phyloP scores from a whole-genome alignment of 2,329 filamentous ascomycete genomes.

The Aspergillus brunneoviolaceus region DNA sequence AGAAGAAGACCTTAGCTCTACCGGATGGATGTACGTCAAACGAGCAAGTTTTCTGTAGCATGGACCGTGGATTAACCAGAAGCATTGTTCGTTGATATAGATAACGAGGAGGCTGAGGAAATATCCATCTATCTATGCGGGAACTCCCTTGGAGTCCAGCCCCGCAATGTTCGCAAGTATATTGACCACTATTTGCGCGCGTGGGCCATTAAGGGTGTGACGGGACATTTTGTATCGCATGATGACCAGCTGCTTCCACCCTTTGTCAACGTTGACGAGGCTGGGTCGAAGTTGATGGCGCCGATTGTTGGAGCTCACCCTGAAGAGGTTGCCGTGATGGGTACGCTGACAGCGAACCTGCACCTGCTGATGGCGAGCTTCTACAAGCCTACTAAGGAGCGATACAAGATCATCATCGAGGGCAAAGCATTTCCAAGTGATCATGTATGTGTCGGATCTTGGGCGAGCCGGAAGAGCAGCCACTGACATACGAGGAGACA shows the following conservation, averaged over 20 bases:
- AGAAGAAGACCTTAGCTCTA: constrained; percentile 56
- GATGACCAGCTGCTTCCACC: constrained; percentile 66
- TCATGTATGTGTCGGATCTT: constrained; percentile 53
- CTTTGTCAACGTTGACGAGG: constrained; percentile 78
- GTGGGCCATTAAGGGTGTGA: constrained; percentile 81
- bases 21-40: constrained; percentile 26
- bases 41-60: background rate
- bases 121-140: constrained; percentile 78
- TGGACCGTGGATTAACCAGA: background rate
- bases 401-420: constrained; percentile 82
- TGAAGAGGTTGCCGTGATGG: constrained; percentile 82
- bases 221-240: constrained; percentile 74
- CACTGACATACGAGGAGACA: constrained; percentile 35
- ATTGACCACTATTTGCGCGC: constrained; percentile 73
- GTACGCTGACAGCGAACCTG: constrained; percentile 77
- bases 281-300: constrained; percentile 67
- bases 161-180: constrained; percentile 64
- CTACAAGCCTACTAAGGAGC: constrained; percentile 66
- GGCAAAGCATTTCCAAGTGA: constrained; percentile 89
- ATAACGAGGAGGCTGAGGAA: constrained; percentile 39
- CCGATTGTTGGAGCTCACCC: constrained; percentile 71
- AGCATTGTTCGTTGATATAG: background rate
- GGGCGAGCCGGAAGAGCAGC: background rate
- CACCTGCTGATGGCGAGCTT: constrained; percentile 83
- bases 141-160: constrained; percentile 85